phyloP scores from a whole-genome alignment of 2,329 filamentous ascomycete species.

The Pseudopithomyces chartarum region DNA sequence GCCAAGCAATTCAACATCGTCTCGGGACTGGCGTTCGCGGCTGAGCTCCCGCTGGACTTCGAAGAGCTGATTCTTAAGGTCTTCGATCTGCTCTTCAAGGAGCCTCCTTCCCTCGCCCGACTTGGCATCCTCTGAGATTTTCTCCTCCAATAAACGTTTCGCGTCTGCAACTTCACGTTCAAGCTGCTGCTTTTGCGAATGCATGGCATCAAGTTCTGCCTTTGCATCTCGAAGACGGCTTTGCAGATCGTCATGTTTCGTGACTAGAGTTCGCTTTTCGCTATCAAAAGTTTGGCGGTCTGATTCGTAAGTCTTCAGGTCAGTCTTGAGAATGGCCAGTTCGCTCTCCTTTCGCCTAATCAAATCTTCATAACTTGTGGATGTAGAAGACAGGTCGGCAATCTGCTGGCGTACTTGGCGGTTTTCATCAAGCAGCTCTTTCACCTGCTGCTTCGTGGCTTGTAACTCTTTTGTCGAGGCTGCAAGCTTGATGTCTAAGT shows the following conservation, averaged over 20 bases:
- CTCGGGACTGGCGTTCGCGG: slow-evolving; percentile 87
- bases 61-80: slow-evolving; percentile 84
- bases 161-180: slow-evolving; percentile 89
- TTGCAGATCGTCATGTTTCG: slow-evolving; percentile 80
- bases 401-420: slow-evolving; percentile 83
- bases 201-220: slow-evolving; percentile 85
- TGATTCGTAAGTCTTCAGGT: slow-evolving; percentile 80
- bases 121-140: slow-evolving; percentile 87
- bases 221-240: slow-evolving; percentile 80
- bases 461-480: slow-evolving; percentile 80
- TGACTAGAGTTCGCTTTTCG: slow-evolving; percentile 72
- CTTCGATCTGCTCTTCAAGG: slow-evolving; percentile 83
- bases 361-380: slow-evolving; percentile 92
- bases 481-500: slow-evolving; percentile 83
- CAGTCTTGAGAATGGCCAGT: slow-evolving; percentile 79
- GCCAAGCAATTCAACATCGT: slow-evolving; percentile 87
- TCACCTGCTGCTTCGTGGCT: slow-evolving; percentile 72
- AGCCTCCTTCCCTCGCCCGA: slow-evolving; percentile 78
- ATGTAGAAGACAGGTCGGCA: slow-evolving; percentile 84
- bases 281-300: slow-evolving; percentile 80
- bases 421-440: slow-evolving; percentile 79
- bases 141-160: slow-evolving; percentile 81
- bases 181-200: slow-evolving; percentile 80
- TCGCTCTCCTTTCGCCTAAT: slow-evolving; percentile 95
- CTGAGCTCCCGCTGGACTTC: slow-evolving; percentile 86